Conservation (phyloP, 2,329 filamentous ascomycete species). For the Pseudocercospora ulei region DNA sequence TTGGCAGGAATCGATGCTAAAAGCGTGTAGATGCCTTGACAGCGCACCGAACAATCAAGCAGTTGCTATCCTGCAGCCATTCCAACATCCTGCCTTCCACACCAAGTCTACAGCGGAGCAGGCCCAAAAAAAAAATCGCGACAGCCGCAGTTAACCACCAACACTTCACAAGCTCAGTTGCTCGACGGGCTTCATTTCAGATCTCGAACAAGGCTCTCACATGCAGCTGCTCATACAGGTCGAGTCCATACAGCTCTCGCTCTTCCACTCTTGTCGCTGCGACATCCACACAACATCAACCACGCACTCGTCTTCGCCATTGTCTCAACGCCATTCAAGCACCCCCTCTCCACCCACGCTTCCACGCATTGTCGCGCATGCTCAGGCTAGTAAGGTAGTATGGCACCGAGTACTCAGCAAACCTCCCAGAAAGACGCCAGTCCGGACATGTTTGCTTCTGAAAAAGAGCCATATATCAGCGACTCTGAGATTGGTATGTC, state of each 20-base stretch:
- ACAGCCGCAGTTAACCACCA: background rate
- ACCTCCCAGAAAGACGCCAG: conserved; percentile 1
- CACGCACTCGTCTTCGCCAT: background rate
- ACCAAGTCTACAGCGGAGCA: too few species aligned
- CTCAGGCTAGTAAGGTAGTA: conserved; percentile 3
- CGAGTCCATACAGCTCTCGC: background rate
- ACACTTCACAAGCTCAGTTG: background rate
- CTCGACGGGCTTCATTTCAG: conserved; percentile 1
- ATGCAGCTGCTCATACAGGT: background rate
- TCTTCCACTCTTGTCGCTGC: background rate
- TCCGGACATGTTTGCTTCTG: background rate
- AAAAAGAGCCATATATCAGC: conserved; percentile 5
- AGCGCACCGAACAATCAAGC: too few species aligned
- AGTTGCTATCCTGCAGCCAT: too few species aligned
- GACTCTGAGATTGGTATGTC: conserved; percentile 6
- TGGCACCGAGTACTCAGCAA: conserved; percentile 2
- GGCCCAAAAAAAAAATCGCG: too few species aligned
- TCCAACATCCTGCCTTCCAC: too few species aligned
- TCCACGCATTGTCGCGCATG: conserved; percentile 1
- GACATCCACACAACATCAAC: background rate
- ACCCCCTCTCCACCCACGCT: background rate
- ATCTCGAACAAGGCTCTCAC: background rate
- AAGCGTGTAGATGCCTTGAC: too few species aligned
- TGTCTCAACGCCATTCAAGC: too few species aligned
- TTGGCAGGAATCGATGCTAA: too few species aligned